phyloP scores from a whole-genome alignment of 2,329 filamentous ascomycete species.

The Penicillium sp. region DNA sequence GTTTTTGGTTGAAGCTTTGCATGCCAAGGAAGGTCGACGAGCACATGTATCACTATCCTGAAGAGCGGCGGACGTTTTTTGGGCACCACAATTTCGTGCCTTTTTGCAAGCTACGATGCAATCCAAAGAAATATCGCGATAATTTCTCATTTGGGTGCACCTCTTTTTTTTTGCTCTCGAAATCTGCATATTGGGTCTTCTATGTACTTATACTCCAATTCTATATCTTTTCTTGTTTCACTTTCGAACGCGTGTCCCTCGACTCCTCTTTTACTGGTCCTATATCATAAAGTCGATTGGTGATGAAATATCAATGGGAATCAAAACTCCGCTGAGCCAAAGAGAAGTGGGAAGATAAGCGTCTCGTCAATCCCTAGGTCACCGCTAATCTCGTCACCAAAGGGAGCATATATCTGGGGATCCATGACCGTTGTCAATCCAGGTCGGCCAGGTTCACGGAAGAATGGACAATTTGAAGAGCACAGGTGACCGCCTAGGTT shows the following conservation, averaged over 20 bases:
- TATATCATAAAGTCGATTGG: background rate
- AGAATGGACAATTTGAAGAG: slow-evolving; percentile 10
- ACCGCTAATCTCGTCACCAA: background rate
- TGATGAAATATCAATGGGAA: background rate
- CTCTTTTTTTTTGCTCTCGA: slow-evolving; percentile 1
- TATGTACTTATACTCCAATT: slow-evolving; percentile 40
- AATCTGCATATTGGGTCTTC: slow-evolving; percentile 30
- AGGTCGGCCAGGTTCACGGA: slow-evolving; percentile 2
- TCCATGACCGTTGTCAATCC: background rate
- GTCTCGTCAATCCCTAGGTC: background rate
- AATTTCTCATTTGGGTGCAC: slow-evolving; percentile 7
- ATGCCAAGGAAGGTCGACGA: background rate
- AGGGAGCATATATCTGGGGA: background rate
- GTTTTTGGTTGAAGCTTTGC: background rate
- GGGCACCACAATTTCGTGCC: slow-evolving; percentile 6
- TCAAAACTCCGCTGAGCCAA: slow-evolving; percentile 2
- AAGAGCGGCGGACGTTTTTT: slow-evolving; percentile 13
- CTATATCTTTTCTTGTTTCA: slow-evolving; percentile 12
- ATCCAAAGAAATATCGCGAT: slow-evolving; percentile 7
- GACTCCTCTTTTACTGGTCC: background rate
- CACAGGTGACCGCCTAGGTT: slow-evolving; percentile 4
- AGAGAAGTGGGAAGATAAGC: slow-evolving; percentile 5
- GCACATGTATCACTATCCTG: slow-evolving; percentile 13
- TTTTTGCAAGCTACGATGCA: slow-evolving; percentile 5
- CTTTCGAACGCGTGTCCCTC: background rate